Evolutionary conservation across 2,329 filamentous ascomycete species (phyloP), one percentile per base, ranked within the genome.

Genomic region (Ramularia collo-cygni): DNA sequence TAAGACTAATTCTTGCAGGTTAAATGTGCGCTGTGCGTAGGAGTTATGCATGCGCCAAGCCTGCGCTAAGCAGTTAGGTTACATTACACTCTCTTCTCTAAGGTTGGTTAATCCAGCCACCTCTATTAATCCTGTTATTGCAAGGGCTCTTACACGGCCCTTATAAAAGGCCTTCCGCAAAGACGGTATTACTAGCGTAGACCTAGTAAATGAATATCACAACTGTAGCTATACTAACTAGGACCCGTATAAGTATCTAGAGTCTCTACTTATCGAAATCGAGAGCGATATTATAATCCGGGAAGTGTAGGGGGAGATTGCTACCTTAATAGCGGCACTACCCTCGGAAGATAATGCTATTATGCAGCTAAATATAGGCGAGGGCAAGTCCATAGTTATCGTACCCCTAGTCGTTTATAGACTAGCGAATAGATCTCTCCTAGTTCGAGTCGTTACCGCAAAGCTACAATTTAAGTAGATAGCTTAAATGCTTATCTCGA

Each of bases 361-460:
- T 0, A 71, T 83, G 64, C 78, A 83, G 51, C 57, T 85, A 2
- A 83, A 82, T 46, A 85, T 85, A 80, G 81, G 81, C 0, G 73
- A 82, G 51, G 81, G 81, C 0, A 85, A 85, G 46, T 78, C 77
- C 0, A 81, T 80, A 0, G 74, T 84, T 1, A 84, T 88, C 35
- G 68, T 81, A 0, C 81, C 81, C 0, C 78, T 83, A 26, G 71
- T 81, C 0, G 74, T 74, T 0, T 60, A 72, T 0, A 47, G 55
- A 0, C 51, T 69, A 2, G 61, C 65, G 4, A 44, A 68, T 42
- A 59, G 61, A 21, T 53, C 57, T 0, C 59, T 65, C 0, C 57
- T 84, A 0, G 67, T 70, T 0, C 62, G 80, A 1, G 57, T 81
- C 0, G 54, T 79, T 0, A 74, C 79, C 0, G 74, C 74, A 0